Evolutionary conservation across 2,329 filamentous ascomycete species (phyloP).

Genomic region (Diatrype stigma): DNA sequence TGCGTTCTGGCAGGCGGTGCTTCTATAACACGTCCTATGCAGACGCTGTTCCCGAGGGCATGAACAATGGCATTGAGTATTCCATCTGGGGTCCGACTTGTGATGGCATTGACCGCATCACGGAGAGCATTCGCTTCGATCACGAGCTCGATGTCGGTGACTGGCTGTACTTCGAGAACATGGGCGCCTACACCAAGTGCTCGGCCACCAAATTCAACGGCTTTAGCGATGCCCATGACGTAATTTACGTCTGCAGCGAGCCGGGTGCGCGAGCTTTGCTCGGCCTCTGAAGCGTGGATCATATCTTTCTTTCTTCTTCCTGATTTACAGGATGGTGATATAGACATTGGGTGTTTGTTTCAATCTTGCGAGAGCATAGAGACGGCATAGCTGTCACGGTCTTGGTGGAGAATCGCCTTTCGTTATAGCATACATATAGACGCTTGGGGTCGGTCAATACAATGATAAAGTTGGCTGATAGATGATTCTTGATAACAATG

Average conservation of each 20-base stretch:
- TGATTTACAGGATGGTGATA: neutral
- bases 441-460: no score
- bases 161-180: slow-evolving; percentile 98
- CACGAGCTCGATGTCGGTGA: slow-evolving; percentile 85
- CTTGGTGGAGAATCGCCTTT: neutral
- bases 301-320: neutral
- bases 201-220: slow-evolving; percentile 97
- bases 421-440: neutral
- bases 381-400: neutral
- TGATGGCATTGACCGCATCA: slow-evolving; percentile 94
- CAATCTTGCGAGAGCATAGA: neutral
- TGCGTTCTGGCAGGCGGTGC: slow-evolving; percentile 58
- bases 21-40: slow-evolving; percentile 54
- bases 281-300: slow-evolving; percentile 18
- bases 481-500: no score
- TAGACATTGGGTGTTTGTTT: neutral
- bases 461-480: no score
- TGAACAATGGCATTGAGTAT: slow-evolving; percentile 65
- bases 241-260: slow-evolving; percentile 94
- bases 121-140: slow-evolving; percentile 71
- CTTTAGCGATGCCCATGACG: slow-evolving; percentile 86
- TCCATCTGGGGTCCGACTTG: slow-evolving; percentile 98
- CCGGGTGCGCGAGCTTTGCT: slow-evolving; percentile 75
- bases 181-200: slow-evolving; percentile 98
- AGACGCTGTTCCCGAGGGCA: slow-evolving; percentile 36